These are phyloP conservation scores for Plasmopara muralis DNA, from an alignment of 352 stramenopile species.

Conservation along the genomic window DNA sequence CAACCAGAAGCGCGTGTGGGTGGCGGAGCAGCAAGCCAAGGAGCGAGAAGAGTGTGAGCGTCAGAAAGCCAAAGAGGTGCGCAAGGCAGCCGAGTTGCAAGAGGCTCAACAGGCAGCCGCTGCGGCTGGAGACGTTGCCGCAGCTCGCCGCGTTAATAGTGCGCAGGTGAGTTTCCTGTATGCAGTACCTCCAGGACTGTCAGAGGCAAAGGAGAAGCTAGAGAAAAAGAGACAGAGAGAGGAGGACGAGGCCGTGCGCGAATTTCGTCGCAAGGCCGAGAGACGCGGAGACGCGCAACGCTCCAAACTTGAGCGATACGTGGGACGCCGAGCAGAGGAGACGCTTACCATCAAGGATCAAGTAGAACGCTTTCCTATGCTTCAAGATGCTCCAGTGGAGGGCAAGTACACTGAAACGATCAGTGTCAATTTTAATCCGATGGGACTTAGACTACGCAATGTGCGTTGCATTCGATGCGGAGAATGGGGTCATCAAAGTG, in stretches of 20 bases:
- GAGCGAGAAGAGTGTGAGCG: slow-evolving; percentile 40
- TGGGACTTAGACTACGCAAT: slow-evolving; percentile 80
- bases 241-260: slow-evolving; percentile 57
- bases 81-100: slow-evolving; percentile 43
- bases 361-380: slow-evolving; percentile 84
- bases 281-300: slow-evolving; percentile 32
- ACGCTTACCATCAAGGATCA: slow-evolving; percentile 76
- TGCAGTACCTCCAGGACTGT: slow-evolving; percentile 54
- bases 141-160: slow-evolving; percentile 28
- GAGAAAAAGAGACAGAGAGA: slow-evolving; percentile 29
- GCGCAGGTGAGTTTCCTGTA: slow-evolving; percentile 78
- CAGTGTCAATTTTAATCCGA: slow-evolving; percentile 83
- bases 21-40: slow-evolving; percentile 68
- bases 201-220: slow-evolving; percentile 26
- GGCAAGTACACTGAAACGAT: slow-evolving; percentile 75
- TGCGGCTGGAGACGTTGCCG: slow-evolving; percentile 43
- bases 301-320: slow-evolving; percentile 61
- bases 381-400: slow-evolving; percentile 85
- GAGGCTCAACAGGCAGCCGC: slow-evolving; percentile 57
- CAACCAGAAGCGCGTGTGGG: slow-evolving; percentile 84
- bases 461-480: slow-evolving; percentile 76
- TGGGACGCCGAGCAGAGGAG: slow-evolving; percentile 58
- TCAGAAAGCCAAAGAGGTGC: slow-evolving; percentile 63
- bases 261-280: slow-evolving; percentile 60
- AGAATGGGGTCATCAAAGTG: slow-evolving; percentile 79